Evolutionary conservation across 2,329 filamentous ascomycete genomes (phyloP).

Genomic region (Epichloe coenophiala): DNA sequence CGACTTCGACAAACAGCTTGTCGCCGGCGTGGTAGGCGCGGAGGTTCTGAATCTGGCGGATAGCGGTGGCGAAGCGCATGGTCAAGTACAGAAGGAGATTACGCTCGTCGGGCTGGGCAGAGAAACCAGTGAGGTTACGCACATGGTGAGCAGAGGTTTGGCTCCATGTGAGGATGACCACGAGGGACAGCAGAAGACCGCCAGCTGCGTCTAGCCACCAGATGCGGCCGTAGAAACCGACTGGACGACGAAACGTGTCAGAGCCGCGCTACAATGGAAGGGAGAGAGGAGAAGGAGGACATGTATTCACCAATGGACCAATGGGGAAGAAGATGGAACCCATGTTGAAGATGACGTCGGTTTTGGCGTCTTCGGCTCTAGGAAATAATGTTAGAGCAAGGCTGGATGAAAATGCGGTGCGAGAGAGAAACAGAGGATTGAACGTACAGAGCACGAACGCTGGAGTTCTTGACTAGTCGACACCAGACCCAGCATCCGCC

Average conservation of each 20-base stretch:
- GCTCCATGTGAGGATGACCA: slow-evolving; percentile 72
- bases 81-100: slow-evolving; percentile 82
- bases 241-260: slow-evolving; percentile 14
- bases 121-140: slow-evolving; percentile 66
- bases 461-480: slow-evolving; percentile 71
- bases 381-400: neutral
- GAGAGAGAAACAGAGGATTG: neutral
- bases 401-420: neutral
- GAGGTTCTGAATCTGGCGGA: slow-evolving; percentile 72
- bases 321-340: slow-evolving; percentile 83
- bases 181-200: slow-evolving; percentile 59
- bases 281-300: slow-evolving; percentile 1
- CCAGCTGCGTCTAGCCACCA: slow-evolving; percentile 80
- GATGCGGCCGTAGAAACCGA: slow-evolving; percentile 60
- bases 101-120: slow-evolving; percentile 65
- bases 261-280: neutral
- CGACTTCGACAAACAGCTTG: slow-evolving; percentile 69
- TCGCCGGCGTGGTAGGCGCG: slow-evolving; percentile 78
- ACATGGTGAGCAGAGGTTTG: slow-evolving; percentile 63
- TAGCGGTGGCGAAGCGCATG: slow-evolving; percentile 83
- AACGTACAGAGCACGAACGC: slow-evolving; percentile 61
- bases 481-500: slow-evolving; percentile 78
- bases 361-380: slow-evolving; percentile 40
- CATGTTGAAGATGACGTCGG: slow-evolving; percentile 80
- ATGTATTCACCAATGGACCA: slow-evolving; percentile 32